Evolutionary conservation across 148 eudicot genomes (phyloP).

Genomic region (Cornus suecica): DNA sequence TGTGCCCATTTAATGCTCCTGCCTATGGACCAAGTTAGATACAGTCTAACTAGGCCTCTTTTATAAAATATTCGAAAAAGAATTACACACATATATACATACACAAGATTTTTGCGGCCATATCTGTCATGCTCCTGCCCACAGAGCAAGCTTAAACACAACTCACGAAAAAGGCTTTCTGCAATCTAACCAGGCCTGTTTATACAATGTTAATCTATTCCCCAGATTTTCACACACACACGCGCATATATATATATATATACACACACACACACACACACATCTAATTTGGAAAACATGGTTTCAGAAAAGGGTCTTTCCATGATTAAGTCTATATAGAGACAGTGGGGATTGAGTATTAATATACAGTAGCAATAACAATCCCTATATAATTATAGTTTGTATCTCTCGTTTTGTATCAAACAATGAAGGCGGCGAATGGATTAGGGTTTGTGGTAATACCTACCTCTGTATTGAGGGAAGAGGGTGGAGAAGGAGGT

Average conservation of each 20-base stretch:
- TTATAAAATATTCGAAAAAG: too few relatives aligned
- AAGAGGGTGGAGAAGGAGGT: conserved; percentile 67
- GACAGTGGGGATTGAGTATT: too few relatives aligned
- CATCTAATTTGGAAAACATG: not conserved
- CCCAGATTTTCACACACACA: not conserved
- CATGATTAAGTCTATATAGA: too few relatives aligned
- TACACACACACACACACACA: too few relatives aligned
- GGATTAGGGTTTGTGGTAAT: not conserved
- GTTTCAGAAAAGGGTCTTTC: not conserved
- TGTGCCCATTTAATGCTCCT: too few relatives aligned
- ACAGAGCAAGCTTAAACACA: not conserved
- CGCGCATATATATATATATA: too few relatives aligned
- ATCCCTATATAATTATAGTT: not conserved
- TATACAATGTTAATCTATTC: too few relatives aligned
- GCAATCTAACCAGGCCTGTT: not conserved
- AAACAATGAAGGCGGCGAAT: not conserved
- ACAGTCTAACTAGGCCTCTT: too few relatives aligned
- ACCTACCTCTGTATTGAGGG: conserved; percentile 76
- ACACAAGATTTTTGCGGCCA: not conserved
- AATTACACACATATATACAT: not conserved
- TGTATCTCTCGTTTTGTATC: conserved; percentile 14
- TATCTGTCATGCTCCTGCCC: not conserved
- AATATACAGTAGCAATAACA: not conserved
- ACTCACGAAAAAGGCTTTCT: not conserved
- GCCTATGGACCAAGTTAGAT: too few relatives aligned